phyloP scores from a whole-genome alignment of 192 early-diverging fungal species.

The Backusella tarrabulga region DNA sequence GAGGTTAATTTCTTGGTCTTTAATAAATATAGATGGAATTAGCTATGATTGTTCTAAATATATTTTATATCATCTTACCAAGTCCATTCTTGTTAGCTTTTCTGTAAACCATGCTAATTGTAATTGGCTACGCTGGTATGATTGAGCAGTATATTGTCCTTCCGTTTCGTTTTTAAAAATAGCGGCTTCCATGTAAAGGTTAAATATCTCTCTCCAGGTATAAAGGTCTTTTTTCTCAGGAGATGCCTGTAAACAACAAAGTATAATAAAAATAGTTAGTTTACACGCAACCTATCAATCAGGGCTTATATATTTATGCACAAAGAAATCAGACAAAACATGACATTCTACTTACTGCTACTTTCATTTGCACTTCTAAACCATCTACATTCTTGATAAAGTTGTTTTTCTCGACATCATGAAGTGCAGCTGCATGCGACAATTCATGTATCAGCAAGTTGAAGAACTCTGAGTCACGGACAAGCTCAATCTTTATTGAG shows the following conservation, averaged over 20 bases:
- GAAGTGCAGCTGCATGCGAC: not conserved
- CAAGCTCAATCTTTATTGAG: slow-evolving; percentile 28
- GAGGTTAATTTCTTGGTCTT: slow-evolving; percentile 18
- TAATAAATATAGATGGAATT: not conserved
- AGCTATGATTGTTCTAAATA: not conserved
- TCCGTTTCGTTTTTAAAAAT: slow-evolving; percentile 63
- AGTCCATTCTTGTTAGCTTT: slow-evolving; percentile 50
- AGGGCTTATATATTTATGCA: not conserved
- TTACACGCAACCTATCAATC: not conserved
- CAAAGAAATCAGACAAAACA: not conserved
- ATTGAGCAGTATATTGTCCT: slow-evolving; percentile 42
- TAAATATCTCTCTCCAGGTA: slow-evolving; percentile 69
- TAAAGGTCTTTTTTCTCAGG: slow-evolving; percentile 78
- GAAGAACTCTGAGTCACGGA: slow-evolving; percentile 34
- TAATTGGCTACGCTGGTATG: slow-evolving; percentile 49
- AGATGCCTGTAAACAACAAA: slow-evolving; percentile 46
- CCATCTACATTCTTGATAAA: slow-evolving; percentile 14
- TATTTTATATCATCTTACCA: slow-evolving; percentile 25
- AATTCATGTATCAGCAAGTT: slow-evolving; percentile 28
- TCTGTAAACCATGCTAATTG: slow-evolving; percentile 57
- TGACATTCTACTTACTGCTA: slow-evolving; percentile 20
- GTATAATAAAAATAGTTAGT: slow-evolving; percentile 30
- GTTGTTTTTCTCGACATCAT: slow-evolving; percentile 16
- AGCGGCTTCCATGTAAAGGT: slow-evolving; percentile 63
- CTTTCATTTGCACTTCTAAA: slow-evolving; percentile 19